Conservation (phyloP, 2,329 filamentous ascomycete genomes). For the Magnaporthiopsis rhizophila region DNA sequence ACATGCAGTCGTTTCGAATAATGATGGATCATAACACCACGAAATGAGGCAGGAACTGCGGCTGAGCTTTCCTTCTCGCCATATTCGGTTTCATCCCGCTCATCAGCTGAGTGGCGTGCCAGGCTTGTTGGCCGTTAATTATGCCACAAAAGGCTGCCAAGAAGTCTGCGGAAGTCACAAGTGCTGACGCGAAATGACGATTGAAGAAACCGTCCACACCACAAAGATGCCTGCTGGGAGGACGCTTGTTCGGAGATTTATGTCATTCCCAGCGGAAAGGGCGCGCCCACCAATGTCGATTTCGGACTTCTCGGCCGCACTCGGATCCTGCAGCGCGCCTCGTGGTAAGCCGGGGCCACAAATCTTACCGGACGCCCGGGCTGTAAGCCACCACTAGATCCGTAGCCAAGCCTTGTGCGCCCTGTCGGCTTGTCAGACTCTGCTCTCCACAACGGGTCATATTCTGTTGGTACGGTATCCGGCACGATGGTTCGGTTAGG, state of each 20-base stretch:
- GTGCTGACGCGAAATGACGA: neutral
- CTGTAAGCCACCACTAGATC: neutral
- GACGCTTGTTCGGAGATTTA: neutral
- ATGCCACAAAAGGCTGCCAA: too few species aligned
- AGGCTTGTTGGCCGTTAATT: too few species aligned
- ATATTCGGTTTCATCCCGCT: too few species aligned
- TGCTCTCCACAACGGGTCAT: neutral
- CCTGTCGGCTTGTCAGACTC: constrained; percentile 13
- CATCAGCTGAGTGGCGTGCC: too few species aligned
- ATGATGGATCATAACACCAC: too few species aligned
- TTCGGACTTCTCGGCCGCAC: neutral
- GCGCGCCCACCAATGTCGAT: neutral
- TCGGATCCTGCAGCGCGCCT: neutral
- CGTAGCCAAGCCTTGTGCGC: neutral
- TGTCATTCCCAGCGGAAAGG: neutral
- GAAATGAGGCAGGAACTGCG: too few species aligned
- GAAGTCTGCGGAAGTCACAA: too few species aligned
- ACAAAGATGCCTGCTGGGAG: neutral
- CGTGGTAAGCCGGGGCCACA: neutral
- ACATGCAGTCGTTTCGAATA: too few species aligned
- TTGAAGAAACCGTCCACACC: neutral
- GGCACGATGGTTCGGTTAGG: neutral
- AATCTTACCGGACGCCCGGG: neutral
- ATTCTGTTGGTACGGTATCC: neutral
- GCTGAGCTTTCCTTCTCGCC: too few species aligned